Percentiles rank a stretch among this genome's conserved stretches.
phyloP scores from a whole-genome alignment of 768 basidiomycete genomes.

The Exidia glandulosa region DNA sequence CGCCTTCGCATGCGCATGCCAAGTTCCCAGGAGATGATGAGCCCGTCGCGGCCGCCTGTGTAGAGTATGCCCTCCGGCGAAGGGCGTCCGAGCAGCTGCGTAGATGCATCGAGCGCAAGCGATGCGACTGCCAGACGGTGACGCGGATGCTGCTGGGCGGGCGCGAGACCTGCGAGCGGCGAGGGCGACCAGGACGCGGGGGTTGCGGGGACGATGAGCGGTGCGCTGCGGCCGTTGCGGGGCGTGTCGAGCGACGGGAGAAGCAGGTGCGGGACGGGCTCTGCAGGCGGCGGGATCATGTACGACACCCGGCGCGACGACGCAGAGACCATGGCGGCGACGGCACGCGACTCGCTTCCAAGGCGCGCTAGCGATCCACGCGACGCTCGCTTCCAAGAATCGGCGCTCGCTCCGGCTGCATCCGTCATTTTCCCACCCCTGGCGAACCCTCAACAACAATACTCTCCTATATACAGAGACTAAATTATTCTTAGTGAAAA shows the following conservation, averaged over 20 bases:
- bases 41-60: slow-evolving; percentile 80
- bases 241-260: slow-evolving; percentile 57
- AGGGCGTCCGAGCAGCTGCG: slow-evolving; percentile 52
- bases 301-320: slow-evolving; percentile 71
- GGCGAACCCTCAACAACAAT: too few relatives aligned
- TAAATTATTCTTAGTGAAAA: too few relatives aligned
- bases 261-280: slow-evolving; percentile 50
- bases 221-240: slow-evolving; percentile 57
- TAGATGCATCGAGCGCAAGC: slow-evolving; percentile 79
- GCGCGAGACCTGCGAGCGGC: slow-evolving; percentile 6
- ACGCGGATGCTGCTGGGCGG: slow-evolving; percentile 41
- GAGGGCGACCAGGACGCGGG: slow-evolving; percentile 8
- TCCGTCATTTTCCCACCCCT: too few relatives aligned
- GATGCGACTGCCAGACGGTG: slow-evolving; percentile 82
- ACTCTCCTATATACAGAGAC: too few relatives aligned
- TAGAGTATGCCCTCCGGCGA: slow-evolving; percentile 82
- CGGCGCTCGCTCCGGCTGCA: too few relatives aligned
- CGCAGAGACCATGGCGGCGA: too few relatives aligned
- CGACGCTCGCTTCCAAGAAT: too few relatives aligned
- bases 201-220: slow-evolving; percentile 41
- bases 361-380: too few relatives aligned
- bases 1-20: slow-evolving; percentile 45
- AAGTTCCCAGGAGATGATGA: slow-evolving; percentile 82
- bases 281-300: slow-evolving; percentile 64
- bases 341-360: too few relatives aligned